A percentile compares a stretch with the other conserved stretches of the same genome.
phyloP scores from a whole-genome alignment of 2,329 filamentous ascomycete genomes.

The Cladophialophora exuberans region DNA sequence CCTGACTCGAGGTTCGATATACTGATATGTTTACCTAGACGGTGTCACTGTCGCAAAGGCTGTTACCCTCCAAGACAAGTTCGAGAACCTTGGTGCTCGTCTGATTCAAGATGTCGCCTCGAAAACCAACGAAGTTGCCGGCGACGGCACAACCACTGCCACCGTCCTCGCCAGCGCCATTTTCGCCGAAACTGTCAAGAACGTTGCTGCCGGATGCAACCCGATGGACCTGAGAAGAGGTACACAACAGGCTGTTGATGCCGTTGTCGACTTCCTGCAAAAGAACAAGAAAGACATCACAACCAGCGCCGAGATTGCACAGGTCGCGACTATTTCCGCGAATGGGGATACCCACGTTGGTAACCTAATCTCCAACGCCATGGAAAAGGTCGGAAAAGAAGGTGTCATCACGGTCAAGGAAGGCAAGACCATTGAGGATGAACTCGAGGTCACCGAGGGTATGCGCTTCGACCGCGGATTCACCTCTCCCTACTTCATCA shows the following conservation, averaged over 20 bases:
- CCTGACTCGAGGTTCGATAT: neutral
- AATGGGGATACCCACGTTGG: constrained; percentile 97
- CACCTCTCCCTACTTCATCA: constrained; percentile 99
- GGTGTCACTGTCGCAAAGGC: constrained; percentile 89
- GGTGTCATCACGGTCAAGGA: constrained; percentile 99
- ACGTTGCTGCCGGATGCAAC: constrained; percentile 98
- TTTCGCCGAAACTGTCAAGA: constrained; percentile 99
- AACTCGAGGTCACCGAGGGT: constrained; percentile 98
- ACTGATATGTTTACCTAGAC: constrained; percentile 56
- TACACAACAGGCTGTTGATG: constrained; percentile 93
- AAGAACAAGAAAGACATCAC: constrained; percentile 98
- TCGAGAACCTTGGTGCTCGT: constrained; percentile 97
- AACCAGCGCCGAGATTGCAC: constrained; percentile 93
- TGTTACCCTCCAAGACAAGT: constrained; percentile 95
- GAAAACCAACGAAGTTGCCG: constrained; percentile 98
- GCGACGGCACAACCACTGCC: constrained; percentile 97
- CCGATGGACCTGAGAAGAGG: constrained; percentile 98
- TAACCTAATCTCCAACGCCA: constrained; percentile 92
- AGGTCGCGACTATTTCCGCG: constrained; percentile 97
- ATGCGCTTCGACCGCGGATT: constrained; percentile 99
- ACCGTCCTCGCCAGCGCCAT: constrained; percentile 96
- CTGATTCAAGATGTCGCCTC: constrained; percentile 97
- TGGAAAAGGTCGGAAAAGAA: constrained; percentile 99
- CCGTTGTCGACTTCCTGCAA: constrained; percentile 91
- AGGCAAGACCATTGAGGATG: constrained; percentile 96